Base-by-base conservation (phyloP, 441 rosid genomes). In the Bruguiera hainesii region DNA sequence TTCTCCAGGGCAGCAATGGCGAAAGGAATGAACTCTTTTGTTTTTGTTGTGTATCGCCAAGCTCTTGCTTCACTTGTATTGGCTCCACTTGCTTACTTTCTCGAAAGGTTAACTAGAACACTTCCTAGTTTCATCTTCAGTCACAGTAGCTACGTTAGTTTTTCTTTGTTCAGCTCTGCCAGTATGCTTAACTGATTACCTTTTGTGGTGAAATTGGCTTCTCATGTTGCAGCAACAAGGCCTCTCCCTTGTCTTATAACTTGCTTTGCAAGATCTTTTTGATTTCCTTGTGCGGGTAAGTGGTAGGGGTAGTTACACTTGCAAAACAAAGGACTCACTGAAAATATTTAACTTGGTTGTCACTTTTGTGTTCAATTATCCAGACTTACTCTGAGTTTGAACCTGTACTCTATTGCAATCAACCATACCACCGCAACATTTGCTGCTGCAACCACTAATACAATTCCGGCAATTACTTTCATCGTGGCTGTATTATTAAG, bases 391-490 rank as follows among this genome's bases (percentile, higher is more conserved):
- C 2, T 83, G 61, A 84, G 91, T 77, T 76, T 87, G 42, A 90
- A 92, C 72, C 87, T 90, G 57, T 92, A 73, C 77, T 81, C 70
- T 59, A 72, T 83, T 20, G 96, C 96, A 52, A 85, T 92, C 69
- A 78, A 82, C 63, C 72, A 83, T 67, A 89, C 89, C 1, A 80
- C 95, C 7, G 96, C 98, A 59, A 89, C 96, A 39, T 85, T 89
- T 71, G 98, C 98, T 13, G 90, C 98, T 60, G 98, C 95, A 57
- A 75, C 88, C 58, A 85, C 95, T 61, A 92, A 88, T 78, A 78
- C 83, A 19, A 78, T 92, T 58, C 98, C 98, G 30, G 89, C 85
- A 65, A 84, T 89, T 31, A 88, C 96, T 26, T 84, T 92, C 64
- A 37, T 79, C 64, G 71, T 89, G 76, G 93, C 98, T 53, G 74